Conservation (phyloP, 805 yeast species). For the Yamadazyma insecticola region DNA sequence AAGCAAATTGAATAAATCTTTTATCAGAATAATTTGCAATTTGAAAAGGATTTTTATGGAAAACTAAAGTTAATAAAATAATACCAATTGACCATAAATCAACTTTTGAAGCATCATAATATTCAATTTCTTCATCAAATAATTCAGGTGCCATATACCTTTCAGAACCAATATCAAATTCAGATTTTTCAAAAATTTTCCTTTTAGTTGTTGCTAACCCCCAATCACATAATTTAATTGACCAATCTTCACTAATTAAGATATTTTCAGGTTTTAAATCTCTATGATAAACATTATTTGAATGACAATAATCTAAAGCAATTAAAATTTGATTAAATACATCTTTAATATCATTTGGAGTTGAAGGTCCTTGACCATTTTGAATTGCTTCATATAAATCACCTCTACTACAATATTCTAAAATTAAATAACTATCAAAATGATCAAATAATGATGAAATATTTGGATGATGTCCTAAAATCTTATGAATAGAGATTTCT, state of each 20-base stretch:
- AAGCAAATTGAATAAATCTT: conserved; percentile 78
- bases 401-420: conserved; percentile 86
- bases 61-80: conserved; percentile 76
- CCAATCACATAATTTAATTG: conserved; percentile 55
- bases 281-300: conserved; percentile 46
- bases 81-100: conserved; percentile 91
- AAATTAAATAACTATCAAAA: conserved; percentile 49
- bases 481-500: conserved; percentile 62
- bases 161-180: conserved; percentile 83
- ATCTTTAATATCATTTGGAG: conserved; percentile 52
- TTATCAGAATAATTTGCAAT: conserved; percentile 79
- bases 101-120: conserved; percentile 74
- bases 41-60: conserved; percentile 82
- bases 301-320: conserved; percentile 50
- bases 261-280: conserved; percentile 59
- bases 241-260: conserved; percentile 51
- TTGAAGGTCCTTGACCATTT: conserved; percentile 55
- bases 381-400: conserved; percentile 81
- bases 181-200: conserved; percentile 49
- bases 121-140: conserved; percentile 54
- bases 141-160: conserved; percentile 95
- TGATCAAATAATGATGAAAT: conserved; percentile 44
- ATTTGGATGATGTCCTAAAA: conserved; percentile 50
- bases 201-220: conserved; percentile 52
- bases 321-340: conserved; percentile 47